Base-by-base conservation (phyloP, 345 rosid genomes). In the Linum usitatissimum region DNA sequence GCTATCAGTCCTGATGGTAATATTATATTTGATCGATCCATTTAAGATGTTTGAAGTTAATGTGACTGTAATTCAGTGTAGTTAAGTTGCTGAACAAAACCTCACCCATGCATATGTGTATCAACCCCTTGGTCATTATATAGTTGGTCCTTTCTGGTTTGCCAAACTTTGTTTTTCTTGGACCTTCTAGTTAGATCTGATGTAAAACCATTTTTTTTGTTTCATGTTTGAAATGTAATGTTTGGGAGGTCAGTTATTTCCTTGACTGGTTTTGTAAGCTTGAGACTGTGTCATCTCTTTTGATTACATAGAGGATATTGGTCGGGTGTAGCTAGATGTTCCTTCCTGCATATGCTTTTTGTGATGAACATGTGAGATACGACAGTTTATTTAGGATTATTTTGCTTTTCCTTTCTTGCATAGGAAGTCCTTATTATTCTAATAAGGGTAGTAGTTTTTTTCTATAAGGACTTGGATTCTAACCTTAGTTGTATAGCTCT, bases 1-100 rank as follows among this genome's bases (percentile, higher is more conserved):
- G 87, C 83, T 59, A 73, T 87, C 68, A 81, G 56, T 76, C 71
- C 91, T 30, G 95, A 87, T 71, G 95, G 95, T 87, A 81, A 34
- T 76, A 45, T 59, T 30, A 18, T 64, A 45, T 65, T 19, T 3
- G 76, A 55, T 23, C 36, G 8, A 61, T 49, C 53, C 45, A 15
- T 15, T 13, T 60, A 5, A 9, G 13, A 9, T 38, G 17, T 7
- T 55, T 0, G 13, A 9, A 39, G 19, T 15, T 28, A 10, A 42
- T 8, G 49, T 14, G 15, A 14, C 49, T 5, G 10, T 42, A 42
- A 13, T 9, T 5, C 49, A 42, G 10, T 42, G 49, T 9, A 42
- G 49, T 42, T 9, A 42, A 42, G 49, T 42, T 42, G 10, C 49
- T 42, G 15, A 42, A 42, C 12, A 42, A 42, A 42, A 9, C 6